Percentiles rank a stretch among this genome's conserved stretches.
These are phyloP conservation scores for Priceomyces haplophilus DNA, from an alignment of 805 yeast genomes.

Conservation along the genomic window DNA sequence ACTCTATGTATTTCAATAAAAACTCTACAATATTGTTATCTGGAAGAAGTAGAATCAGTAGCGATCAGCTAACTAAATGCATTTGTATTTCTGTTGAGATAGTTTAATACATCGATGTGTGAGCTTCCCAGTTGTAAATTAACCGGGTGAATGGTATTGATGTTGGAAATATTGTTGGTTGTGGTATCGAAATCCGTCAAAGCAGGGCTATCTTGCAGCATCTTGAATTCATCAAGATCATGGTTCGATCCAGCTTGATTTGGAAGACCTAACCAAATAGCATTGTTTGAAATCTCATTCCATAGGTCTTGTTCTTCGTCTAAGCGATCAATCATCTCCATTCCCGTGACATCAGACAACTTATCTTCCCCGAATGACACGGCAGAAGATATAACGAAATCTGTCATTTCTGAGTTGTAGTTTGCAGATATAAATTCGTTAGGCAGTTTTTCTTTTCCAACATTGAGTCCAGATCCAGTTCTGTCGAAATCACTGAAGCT, in stretches of 20 bases:
- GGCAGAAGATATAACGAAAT: conserved; percentile 14
- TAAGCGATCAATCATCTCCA: conserved; percentile 40
- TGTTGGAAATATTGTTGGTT: not conserved
- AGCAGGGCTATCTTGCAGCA: not conserved
- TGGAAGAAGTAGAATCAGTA: too few species aligned
- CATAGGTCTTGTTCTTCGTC: conserved; percentile 55
- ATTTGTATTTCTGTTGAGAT: conserved; percentile 1
- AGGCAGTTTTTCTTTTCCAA: too few species aligned
- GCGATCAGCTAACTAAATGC: not conserved
- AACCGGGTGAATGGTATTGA: not conserved
- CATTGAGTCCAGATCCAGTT: not conserved
- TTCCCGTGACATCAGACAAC: conserved; percentile 21
- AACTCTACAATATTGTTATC: too few species aligned
- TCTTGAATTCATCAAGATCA: not conserved
- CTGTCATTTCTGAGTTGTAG: conserved; percentile 18
- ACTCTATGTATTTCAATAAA: too few species aligned
- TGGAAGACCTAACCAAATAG: conserved; percentile 59
- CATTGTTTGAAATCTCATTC: conserved; percentile 76
- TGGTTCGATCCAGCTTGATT: conserved; percentile 6
- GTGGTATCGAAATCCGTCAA: not conserved
- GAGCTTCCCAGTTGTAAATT: not conserved
- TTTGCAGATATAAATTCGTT: not conserved
- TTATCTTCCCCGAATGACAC: not conserved
- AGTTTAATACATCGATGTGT: not conserved
- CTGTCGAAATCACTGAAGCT: not conserved